phyloP scores from a whole-genome alignment of 768 basidiomycete genomes.

The Ephemerocybe angulata region DNA sequence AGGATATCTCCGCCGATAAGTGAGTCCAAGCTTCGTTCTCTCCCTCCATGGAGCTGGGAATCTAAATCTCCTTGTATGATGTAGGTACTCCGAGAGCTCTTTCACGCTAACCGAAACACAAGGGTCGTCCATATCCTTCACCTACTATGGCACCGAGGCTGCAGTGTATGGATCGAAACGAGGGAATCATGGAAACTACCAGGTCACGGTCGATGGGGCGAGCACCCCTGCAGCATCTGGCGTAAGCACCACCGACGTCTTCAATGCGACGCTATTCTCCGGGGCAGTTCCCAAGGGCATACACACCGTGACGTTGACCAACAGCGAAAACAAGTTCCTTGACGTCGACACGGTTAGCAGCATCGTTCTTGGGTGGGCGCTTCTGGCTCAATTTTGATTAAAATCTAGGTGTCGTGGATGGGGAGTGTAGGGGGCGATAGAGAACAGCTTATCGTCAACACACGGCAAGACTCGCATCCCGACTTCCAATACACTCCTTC shows the following conservation, averaged over 20 bases:
- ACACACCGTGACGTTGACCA: conserved; percentile 16
- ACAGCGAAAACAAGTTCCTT: conserved; percentile 13
- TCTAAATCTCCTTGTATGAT: not conserved
- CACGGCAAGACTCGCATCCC: conserved; percentile 30
- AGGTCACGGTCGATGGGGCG: conserved; percentile 14
- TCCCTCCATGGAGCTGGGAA: not conserved
- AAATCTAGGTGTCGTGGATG: conserved; percentile 13
- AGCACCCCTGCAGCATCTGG: conserved; percentile 3
- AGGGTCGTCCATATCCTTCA: conserved; percentile 22
- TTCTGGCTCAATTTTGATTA: not conserved
- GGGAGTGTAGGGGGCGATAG: conserved; percentile 15
- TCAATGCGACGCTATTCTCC: conserved; percentile 16
- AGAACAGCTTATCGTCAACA: conserved; percentile 19
- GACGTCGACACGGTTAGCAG: conserved; percentile 19
- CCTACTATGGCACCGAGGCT: conserved; percentile 33
- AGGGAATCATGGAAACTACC: conserved; percentile 16
- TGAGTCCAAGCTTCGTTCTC: not conserved
- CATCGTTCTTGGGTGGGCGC: not conserved
- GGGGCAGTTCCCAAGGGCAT: not conserved
- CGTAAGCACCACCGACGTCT: conserved; percentile 5
- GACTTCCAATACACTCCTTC: conserved; percentile 34
- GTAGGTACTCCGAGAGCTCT: conserved; percentile 35
- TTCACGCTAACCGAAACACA: conserved; percentile 28
- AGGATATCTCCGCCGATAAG: not conserved
- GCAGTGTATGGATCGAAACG: conserved; percentile 17